These are phyloP conservation scores for Centrapalus pauciflorus DNA, from an alignment of 129 eudicot species.

Conservation along the genomic window DNA sequence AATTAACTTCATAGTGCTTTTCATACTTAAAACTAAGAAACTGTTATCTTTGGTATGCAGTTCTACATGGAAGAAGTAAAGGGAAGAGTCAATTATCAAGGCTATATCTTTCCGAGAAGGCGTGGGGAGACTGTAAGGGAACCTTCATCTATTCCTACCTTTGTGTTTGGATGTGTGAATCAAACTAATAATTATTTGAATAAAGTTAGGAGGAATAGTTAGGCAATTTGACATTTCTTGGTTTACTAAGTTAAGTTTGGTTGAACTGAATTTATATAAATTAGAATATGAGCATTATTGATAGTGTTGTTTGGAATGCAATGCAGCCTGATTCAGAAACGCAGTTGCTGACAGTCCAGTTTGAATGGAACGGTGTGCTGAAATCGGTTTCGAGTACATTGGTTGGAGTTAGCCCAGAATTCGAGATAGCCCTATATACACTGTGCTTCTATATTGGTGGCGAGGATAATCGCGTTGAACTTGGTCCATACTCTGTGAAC, in stretches of 20 bases:
- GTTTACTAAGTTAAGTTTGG: too few species aligned
- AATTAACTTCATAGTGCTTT: neutral
- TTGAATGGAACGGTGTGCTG: conserved; percentile 92
- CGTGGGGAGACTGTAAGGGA: conserved; percentile 73
- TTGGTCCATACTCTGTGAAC: conserved; percentile 86
- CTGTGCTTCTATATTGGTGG: conserved; percentile 75
- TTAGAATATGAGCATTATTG: too few species aligned
- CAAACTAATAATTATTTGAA: too few species aligned
- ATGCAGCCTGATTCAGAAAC: conserved; percentile 94
- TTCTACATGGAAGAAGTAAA: conserved; percentile 94
- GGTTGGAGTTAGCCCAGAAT: conserved; percentile 97
- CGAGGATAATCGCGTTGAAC: conserved; percentile 72
- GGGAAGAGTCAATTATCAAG: conserved; percentile 93
- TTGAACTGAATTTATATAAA: too few species aligned
- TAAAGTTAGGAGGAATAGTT: too few species aligned
- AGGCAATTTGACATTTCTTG: too few species aligned
- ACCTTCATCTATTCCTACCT: neutral
- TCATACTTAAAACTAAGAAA: neutral
- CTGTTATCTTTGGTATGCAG: conserved; percentile 38
- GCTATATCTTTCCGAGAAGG: conserved; percentile 91
- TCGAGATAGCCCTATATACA: conserved; percentile 81
- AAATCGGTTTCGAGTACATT: conserved; percentile 86
- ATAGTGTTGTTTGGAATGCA: neutral
- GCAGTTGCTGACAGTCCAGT: conserved; percentile 81
- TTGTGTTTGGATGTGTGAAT: too few species aligned